phyloP scores from a whole-genome alignment of 495 filamentous ascomycete genomes.

The Annulohypoxylon maeteangense region DNA sequence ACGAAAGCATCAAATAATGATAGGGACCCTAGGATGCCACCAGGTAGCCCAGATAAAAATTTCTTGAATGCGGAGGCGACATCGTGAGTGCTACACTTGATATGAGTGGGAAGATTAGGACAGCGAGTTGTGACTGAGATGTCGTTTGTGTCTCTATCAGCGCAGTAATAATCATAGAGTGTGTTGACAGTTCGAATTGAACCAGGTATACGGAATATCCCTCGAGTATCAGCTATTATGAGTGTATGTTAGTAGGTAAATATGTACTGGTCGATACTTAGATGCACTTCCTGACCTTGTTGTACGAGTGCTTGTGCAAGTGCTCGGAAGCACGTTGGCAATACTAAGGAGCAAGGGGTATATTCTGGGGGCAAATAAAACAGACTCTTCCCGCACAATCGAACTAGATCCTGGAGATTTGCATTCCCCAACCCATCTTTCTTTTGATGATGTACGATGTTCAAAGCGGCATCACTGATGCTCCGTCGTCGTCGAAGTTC shows the following conservation, averaged over 20 bases:
- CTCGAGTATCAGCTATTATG: constrained; percentile 59
- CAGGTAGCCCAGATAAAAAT: constrained; percentile 74
- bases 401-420: constrained; percentile 70
- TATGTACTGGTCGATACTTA: too few relatives aligned
- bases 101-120: constrained; percentile 65
- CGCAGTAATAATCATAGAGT: constrained; percentile 71
- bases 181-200: constrained; percentile 63
- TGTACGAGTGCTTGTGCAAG: constrained; percentile 72
- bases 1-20: constrained; percentile 73
- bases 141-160: constrained; percentile 58
- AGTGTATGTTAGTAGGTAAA: constrained; percentile 36
- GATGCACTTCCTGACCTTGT: constrained; percentile 64
- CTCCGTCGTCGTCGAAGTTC: constrained; percentile 53
- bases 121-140: constrained; percentile 64
- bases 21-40: constrained; percentile 76
- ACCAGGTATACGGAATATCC: constrained; percentile 74
- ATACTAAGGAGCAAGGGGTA: constrained; percentile 67
- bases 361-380: constrained; percentile 74
- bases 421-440: constrained; percentile 70
- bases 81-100: constrained; percentile 69
- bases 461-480: constrained; percentile 63
- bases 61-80: constrained; percentile 78
- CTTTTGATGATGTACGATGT: constrained; percentile 56
- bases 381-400: constrained; percentile 77
- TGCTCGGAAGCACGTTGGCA: constrained; percentile 81